Base-by-base conservation (phyloP, 768 basidiomycete species). In the Sporobolomyces roseus region DNA sequence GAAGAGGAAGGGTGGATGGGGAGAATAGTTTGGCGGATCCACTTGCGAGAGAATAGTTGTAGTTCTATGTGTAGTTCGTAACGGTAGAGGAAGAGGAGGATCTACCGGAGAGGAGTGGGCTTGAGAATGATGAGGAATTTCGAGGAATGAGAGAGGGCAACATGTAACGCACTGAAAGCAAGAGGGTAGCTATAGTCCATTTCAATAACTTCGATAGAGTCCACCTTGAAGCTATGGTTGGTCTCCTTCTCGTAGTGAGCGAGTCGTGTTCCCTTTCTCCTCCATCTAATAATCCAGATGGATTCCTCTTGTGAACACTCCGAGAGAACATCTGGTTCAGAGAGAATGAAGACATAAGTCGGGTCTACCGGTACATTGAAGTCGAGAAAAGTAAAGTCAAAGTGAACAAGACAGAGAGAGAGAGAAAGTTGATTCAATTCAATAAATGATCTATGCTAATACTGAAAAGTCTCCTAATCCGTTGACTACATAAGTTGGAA, bases 41-140 rank as follows among this genome's bases (percentile, higher is more conserved):
- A 96, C 46, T 81, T 80, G 32, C 88, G 84, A 36, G 83, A 82
- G 79, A 91, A 93, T 75, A 91, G 85, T 30, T 87, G 81, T 48
- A 93, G 79, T 79, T 96, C 93, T 74, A 96, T 80, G 79, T 96
- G 91, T 4, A 90, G 84, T 78, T 94, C 88, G 72, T 78, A 81
- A 25, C 52, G 61, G 48, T 73, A 70, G 51, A 68, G 64, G 79
- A 88, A 89, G 51, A 86, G 75, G 75, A 84, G 83, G 56, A 86
- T 32, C 71, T 71, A 48, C 9, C 12, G 45, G 12, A 7, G 12
- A 36, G 16, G 63, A 49, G 35, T 4, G n/a, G 23, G 32, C 5
- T 49, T 27, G 10, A 29, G 14, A 8, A 7, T 2, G 16, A n/a
- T 0, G 35, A 30, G 48, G 36, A 50, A 17, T 14, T 33, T 27